Evolutionary conservation across 2,329 filamentous ascomycete genomes (phyloP), one percentile per base, ranked within the genome.

Genomic region (Pseudocercospora eumusae): DNA sequence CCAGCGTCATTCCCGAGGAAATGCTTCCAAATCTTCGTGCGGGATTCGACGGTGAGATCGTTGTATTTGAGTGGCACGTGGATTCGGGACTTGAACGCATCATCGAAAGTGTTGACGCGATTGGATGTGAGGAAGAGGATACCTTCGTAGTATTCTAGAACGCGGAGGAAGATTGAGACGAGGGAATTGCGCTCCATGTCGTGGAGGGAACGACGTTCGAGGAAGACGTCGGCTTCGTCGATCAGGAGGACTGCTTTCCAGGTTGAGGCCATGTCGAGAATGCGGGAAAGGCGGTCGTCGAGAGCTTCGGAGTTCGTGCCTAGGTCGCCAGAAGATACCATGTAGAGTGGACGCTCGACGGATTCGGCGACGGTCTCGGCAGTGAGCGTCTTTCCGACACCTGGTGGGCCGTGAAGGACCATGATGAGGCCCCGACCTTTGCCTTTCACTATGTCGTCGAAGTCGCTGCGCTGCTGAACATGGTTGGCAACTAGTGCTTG

Each of bases 241-340:
- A 96, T 84, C 3, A 96, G 84, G 0, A 96, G 80, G 6, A 96
- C 90, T 0, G 91, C 91, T n/a, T 90, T 89, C 92, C 92, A 96
- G 0, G 87, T 86, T 68, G 92, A 89, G 47, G 90, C 92, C 56
- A 95, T 89, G 68, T 93, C 90, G 60, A 96, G 83, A 54, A 95
- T 91, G 31, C 62, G 62, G 31, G 57, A 66, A n/a, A 73, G 66
- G 13, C 63, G 62, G 2, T 59, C 54, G 42, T 71, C 40, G 79
- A 83, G 18, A 77, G 79, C 73, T 80, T 84, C 7, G 78, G 79
- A 70, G 80, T 79, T 44, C 76, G 82, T 70, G 31, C 70, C 69
- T 0, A 73, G 64, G 13, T 74, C 70, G 31, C 69, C 70, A 9
- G 67, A 66, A 1, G 66, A 67, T 9, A 74, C 65, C 65, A 69